Base-by-base conservation (phyloP, 2,329 filamentous ascomycete species). In the Colletotrichum nymphaeae region DNA sequence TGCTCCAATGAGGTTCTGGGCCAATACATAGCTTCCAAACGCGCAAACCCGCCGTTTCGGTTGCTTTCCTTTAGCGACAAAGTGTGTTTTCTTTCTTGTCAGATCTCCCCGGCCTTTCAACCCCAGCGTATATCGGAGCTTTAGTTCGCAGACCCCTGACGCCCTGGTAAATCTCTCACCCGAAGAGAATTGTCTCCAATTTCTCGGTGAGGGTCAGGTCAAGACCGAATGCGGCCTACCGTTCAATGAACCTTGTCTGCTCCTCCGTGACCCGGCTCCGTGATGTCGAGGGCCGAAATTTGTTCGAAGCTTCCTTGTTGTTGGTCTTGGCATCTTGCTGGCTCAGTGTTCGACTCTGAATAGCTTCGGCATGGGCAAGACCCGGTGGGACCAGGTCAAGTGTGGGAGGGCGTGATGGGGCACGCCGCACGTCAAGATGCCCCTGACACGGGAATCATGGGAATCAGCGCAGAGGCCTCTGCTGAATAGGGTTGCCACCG, bases 1-100 rank as follows among this genome's bases (percentile, higher is more conserved):
- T 73, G 59, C 71, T 58, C 49, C 22, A 62, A 66, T 37, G 63
- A n/a, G 26, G 60, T 57, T 73, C 66, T 57, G 49, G 67, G 32
- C 60, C 59, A 37, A 28, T 14, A 42, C 32, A 35, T 32, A 30
- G 6, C 22, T 42, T 16, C 56, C 46, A 59, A 19, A 56, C 26
- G 7, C 42, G 63, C 60, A 53, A 64, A 37, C 55, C 71, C 67
- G 46, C 35, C 64, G 46, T 70, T 62, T 70, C 32, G 53, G 42
- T 56, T 28, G 46, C 26, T 65, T 37, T 26, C 58, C 24, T 69
- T 63, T 59, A 14, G 59, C 42, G 42, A 26, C 56, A 6, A 37
- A 49, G 30, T 35, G n/a, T 19, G 28, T 24, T 32, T 9, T n/a
- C 46, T 64, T 12, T 30, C 52, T 12, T 32, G 32, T 57, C 63